Evolutionary conservation across 768 basidiomycete species (phyloP).

Genomic region (Leccinum boreale): DNA sequence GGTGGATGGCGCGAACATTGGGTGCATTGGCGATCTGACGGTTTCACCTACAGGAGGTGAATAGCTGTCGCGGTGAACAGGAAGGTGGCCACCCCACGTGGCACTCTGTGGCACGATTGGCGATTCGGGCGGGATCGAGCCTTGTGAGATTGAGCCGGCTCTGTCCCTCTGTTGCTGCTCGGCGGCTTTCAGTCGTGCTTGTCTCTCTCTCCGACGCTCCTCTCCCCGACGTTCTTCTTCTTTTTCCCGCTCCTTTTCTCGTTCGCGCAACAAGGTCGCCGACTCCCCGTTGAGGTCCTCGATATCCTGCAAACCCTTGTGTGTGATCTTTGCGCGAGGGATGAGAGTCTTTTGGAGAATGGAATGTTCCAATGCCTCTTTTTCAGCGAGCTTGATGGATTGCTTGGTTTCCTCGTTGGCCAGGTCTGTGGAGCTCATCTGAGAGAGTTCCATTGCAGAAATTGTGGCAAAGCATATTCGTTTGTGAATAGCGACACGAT

Average conservation of each 20-base stretch:
- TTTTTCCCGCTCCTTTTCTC: slow-evolving; percentile 57
- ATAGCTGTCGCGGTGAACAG: slow-evolving; percentile 32
- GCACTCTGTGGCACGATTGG: slow-evolving; percentile 47
- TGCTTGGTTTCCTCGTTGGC: slow-evolving; percentile 85
- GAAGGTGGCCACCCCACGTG: slow-evolving; percentile 63
- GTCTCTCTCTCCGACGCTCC: slow-evolving; percentile 64
- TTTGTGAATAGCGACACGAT: slow-evolving; percentile 75
- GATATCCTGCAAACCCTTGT: slow-evolving; percentile 90
- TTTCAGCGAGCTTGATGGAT: slow-evolving; percentile 77
- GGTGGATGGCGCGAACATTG: slow-evolving; percentile 34
- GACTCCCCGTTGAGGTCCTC: slow-evolving; percentile 69
- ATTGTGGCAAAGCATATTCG: slow-evolving; percentile 70
- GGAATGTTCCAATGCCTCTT: slow-evolving; percentile 81
- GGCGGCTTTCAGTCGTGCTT: slow-evolving; percentile 55
- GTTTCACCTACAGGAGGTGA: slow-evolving; percentile 23
- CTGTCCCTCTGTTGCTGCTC: slow-evolving; percentile 44
- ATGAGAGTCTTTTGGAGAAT: slow-evolving; percentile 70
- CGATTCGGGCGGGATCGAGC: slow-evolving; percentile 73
- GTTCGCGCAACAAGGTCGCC: slow-evolving; percentile 32
- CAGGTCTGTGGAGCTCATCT: slow-evolving; percentile 86
- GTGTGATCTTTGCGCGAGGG: slow-evolving; percentile 80
- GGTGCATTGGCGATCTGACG: slow-evolving; percentile 29
- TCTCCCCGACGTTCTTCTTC: slow-evolving; percentile 57
- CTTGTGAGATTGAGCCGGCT: slow-evolving; percentile 42
- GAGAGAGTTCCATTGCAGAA: slow-evolving; percentile 67